Percentiles rank a stretch among this genome's conserved stretches.
These are phyloP conservation scores for Fennellomyces sp. DNA, from an alignment of 371 early-diverging fungal genomes.

Conservation along the genomic window DNA sequence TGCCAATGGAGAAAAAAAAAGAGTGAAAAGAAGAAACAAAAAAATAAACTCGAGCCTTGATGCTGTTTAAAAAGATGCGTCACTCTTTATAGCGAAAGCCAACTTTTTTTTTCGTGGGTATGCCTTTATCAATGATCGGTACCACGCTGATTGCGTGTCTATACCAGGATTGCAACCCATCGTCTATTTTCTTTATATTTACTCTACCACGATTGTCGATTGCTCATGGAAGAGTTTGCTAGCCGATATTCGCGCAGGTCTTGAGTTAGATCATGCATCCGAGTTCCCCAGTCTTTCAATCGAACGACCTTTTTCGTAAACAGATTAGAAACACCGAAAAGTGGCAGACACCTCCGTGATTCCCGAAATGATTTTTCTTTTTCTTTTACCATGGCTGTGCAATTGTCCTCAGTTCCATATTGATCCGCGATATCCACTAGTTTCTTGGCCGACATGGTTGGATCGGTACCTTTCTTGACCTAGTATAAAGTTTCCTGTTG, in stretches of 20 bases:
- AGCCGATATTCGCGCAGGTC: conserved; percentile 67
- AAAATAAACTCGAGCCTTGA: background rate
- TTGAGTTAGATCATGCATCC: conserved; percentile 72
- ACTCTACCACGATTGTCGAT: conserved; percentile 49
- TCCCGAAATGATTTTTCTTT: background rate
- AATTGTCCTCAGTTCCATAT: conserved; percentile 78
- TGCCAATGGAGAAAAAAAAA: background rate
- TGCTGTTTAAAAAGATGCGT: background rate
- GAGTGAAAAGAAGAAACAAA: background rate
- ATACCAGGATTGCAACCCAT: background rate
- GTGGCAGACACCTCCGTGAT: background rate
- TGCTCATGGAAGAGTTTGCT: conserved; percentile 56
- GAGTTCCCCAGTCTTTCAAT: conserved; percentile 75
- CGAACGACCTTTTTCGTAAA: conserved; percentile 60
- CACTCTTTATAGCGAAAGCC: no score
- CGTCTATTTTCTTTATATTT: background rate
- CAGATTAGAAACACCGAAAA: background rate
- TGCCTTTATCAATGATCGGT: no score
- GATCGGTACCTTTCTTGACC: conserved; percentile 60
- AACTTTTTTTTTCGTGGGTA: no score
- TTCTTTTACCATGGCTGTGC: conserved; percentile 62
- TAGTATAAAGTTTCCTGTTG: conserved; percentile 10
- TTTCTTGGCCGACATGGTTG: conserved; percentile 60
- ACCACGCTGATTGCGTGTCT: background rate
- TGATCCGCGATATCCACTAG: conserved; percentile 74